These are phyloP conservation scores for Hermanozyma aechmeae DNA, from an alignment of 805 yeast species.

Conservation along the genomic window DNA sequence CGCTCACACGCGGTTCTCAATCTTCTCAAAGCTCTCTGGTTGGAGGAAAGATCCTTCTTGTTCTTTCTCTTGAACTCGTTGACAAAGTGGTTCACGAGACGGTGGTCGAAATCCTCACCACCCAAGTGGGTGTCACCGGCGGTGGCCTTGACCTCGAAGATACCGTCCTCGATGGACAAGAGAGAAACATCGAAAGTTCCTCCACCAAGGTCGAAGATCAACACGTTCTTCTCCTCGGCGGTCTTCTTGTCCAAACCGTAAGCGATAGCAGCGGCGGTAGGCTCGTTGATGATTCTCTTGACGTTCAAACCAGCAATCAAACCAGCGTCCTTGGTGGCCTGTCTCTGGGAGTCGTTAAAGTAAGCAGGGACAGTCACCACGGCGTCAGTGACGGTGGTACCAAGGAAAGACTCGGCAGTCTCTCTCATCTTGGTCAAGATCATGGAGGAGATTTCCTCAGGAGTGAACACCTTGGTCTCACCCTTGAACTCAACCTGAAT, in stretches of 20 bases:
- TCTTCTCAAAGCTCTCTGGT: slow-evolving; percentile 98
- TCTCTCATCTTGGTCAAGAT: slow-evolving; percentile 24
- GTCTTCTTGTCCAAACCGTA: slow-evolving; percentile 41
- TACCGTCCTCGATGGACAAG: slow-evolving; percentile 39
- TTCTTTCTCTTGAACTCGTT: slow-evolving; percentile 96
- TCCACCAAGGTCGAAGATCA: slow-evolving; percentile 42
- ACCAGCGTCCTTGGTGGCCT: slow-evolving; percentile 92
- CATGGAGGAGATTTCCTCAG: slow-evolving; percentile 23
- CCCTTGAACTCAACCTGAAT: slow-evolving; percentile 23
- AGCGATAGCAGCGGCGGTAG: slow-evolving; percentile 34
- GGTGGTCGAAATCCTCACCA: slow-evolving; percentile 98
- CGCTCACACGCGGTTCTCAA: slow-evolving; percentile 98
- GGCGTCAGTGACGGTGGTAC: slow-evolving; percentile 70
- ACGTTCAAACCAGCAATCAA: slow-evolving; percentile 84
- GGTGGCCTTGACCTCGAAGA: slow-evolving; percentile 44
- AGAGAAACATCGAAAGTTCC: slow-evolving; percentile 42
- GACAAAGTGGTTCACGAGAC: slow-evolving; percentile 88
- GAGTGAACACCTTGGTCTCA: slow-evolving; percentile 23
- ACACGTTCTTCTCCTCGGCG: slow-evolving; percentile 51
- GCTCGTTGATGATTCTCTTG: slow-evolving; percentile 84
- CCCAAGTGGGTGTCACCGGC: slow-evolving; percentile 61
- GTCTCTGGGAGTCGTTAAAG: slow-evolving; percentile 90
- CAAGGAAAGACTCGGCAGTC: slow-evolving; percentile 70
- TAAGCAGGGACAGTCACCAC: slow-evolving; percentile 92
- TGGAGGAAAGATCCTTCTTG: slow-evolving; percentile 85